These are phyloP conservation scores for Metahyphopichia silvanorum DNA, from an alignment of 805 yeast genomes.

Conservation along the genomic window DNA sequence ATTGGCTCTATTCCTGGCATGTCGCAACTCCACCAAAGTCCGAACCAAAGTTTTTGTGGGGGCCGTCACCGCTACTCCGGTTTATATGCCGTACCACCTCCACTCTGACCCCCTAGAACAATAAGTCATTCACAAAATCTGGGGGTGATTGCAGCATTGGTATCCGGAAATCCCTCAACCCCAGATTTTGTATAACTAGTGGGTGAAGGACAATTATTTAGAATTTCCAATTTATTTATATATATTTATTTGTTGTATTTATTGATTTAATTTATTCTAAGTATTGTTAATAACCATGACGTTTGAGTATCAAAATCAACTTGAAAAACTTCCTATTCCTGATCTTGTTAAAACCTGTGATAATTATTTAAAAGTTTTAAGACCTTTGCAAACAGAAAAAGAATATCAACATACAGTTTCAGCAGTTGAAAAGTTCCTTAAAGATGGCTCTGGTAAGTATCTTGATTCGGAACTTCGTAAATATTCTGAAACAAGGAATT, in stretches of 20 bases:
- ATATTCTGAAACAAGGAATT: slow-evolving; percentile 61
- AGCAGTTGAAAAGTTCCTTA: slow-evolving; percentile 57
- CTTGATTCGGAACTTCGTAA: slow-evolving; percentile 62
- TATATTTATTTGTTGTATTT: neutral
- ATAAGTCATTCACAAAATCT: no score
- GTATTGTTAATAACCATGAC: slow-evolving; percentile 30
- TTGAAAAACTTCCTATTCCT: slow-evolving; percentile 78
- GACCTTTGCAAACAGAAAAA: slow-evolving; percentile 75
- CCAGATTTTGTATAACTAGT: no score
- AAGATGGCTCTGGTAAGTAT: slow-evolving; percentile 48
- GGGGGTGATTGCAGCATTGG: no score
- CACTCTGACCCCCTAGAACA: no score
- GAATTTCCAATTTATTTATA: neutral
- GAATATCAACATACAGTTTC: slow-evolving; percentile 61
- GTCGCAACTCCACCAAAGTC: no score
- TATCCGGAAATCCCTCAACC: no score
- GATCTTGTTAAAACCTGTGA: slow-evolving; percentile 63
- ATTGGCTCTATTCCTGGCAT: no score
- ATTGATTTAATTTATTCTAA: neutral
- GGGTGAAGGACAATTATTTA: no score
- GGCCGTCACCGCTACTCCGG: no score
- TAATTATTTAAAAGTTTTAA: slow-evolving; percentile 61
- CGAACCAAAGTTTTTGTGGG: no score
- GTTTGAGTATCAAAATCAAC: slow-evolving; percentile 55
- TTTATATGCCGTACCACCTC: no score